These are phyloP conservation scores for Quercus robur DNA, from an alignment of 306 rosid species.

Conservation along the genomic window DNA sequence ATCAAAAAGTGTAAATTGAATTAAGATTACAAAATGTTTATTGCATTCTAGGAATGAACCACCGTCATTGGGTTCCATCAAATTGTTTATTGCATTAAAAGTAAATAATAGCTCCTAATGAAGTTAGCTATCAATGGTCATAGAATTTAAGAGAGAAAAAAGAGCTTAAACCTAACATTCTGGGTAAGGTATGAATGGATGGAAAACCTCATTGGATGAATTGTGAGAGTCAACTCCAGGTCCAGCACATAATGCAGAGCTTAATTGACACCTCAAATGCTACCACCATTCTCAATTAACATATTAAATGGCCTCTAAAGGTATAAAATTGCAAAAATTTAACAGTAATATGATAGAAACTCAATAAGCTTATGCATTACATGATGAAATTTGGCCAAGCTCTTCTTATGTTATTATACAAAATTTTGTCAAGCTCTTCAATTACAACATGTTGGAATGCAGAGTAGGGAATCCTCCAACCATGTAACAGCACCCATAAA, in stretches of 20 bases:
- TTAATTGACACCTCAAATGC: slow-evolving; percentile 2
- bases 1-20: background rate
- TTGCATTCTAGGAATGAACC: background rate
- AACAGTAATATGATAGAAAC: background rate
- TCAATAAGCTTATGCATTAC: background rate
- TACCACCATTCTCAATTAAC: slow-evolving; percentile 2
- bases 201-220: background rate
- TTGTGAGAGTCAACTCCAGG: background rate
- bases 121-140: background rate
- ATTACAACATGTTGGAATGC: background rate
- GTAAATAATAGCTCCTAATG: background rate
- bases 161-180: background rate
- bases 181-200: background rate
- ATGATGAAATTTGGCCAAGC: background rate
- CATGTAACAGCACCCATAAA: background rate
- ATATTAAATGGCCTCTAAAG: background rate
- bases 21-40: background rate
- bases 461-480: background rate
- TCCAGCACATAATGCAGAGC: slow-evolving; percentile 8
- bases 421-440: background rate
- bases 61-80: background rate
- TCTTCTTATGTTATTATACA: background rate
- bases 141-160: background rate
- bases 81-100: background rate
- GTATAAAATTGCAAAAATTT: slow-evolving; percentile 1